Base-by-base conservation (phyloP, 2,329 filamentous ascomycete species). In the Aureobasidium sp. region DNA sequence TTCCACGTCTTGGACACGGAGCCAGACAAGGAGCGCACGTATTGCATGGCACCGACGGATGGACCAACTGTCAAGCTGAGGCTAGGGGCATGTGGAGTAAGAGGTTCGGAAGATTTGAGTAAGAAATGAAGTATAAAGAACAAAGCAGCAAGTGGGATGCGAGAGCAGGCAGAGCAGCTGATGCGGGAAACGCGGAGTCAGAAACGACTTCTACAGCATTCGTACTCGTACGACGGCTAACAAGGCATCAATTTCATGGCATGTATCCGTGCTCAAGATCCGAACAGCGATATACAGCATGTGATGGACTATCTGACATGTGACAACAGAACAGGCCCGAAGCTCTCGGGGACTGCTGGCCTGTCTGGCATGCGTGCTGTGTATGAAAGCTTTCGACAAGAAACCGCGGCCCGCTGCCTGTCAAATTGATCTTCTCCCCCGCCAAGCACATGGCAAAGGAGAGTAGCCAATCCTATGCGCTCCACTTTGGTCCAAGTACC, bases 1-100 rank as follows among this genome's bases (percentile, higher is more conserved):
- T 99, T 99, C 94, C 94, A 99, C 75, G 94, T 93, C 79, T 94
- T 97, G 69, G 92, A 96, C 70, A 99, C 93, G 58, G 91, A 95
- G 74, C 92, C 92, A 76, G 91, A 94, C 70, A 97, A 85, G 72
- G 92, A 96, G 69, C 94, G 86, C 68, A 97, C 92, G 89, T 97
- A 97, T 82, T 97, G 92, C 94, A 97, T 97, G 66, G 80, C 72
- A 70, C 67, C 65, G 65, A 56, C 50, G n/a, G 44, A 41, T 36
- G 17, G 23, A 20, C 27, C 9, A 23, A 39, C 46, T 29, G 46
- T 47, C 53, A 60, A n/a, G 15, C n/a, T 12, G 27, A 6, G n/a
- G 10, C 15, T 27, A 50, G 13, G 44, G 1, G 57, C 57, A 60
- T 60, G 46, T 50, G 46, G 53, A 34, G 27, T 36, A 42, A 7